These are phyloP conservation scores for Lavandula angustifolia DNA, from an alignment of 257 asterid species.

Conservation along the genomic window DNA sequence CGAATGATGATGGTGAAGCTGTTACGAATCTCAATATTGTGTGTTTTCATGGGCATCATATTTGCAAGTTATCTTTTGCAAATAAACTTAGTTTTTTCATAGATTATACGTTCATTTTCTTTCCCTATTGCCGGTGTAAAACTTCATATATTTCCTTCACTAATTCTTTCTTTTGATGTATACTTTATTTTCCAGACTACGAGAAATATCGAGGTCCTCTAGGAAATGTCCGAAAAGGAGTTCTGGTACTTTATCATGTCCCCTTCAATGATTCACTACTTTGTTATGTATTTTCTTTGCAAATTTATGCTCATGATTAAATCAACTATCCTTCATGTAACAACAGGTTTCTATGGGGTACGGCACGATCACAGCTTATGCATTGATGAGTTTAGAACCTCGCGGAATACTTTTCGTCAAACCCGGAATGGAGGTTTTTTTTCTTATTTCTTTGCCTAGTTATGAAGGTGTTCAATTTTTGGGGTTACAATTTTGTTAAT, in stretches of 20 bases:
- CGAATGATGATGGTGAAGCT: slow-evolving; percentile 13
- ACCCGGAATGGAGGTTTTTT: slow-evolving; percentile 83
- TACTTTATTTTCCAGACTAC: slow-evolving; percentile 58
- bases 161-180: slow-evolving; percentile 1
- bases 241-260: slow-evolving; percentile 55
- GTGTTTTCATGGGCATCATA: slow-evolving; percentile 7
- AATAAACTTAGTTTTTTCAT: slow-evolving; percentile 14
- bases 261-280: slow-evolving; percentile 9
- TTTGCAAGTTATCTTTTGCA: too few species aligned
- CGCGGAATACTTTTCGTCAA: slow-evolving; percentile 87
- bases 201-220: slow-evolving; percentile 94
- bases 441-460: slow-evolving; percentile 21
- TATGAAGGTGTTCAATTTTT: slow-evolving; percentile 2
- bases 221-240: slow-evolving; percentile 99
- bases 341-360: slow-evolving; percentile 90
- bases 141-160: slow-evolving; percentile 4
- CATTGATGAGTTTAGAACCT: slow-evolving; percentile 87
- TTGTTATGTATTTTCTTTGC: slow-evolving; percentile 8
- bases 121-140: not conserved
- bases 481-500: slow-evolving; percentile 2
- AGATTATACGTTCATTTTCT: slow-evolving; percentile 17
- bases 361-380: slow-evolving; percentile 90
- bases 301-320: slow-evolving; percentile 27
- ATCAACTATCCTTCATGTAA: slow-evolving; percentile 29
- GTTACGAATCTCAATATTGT: slow-evolving; percentile 12